Base-by-base conservation (phyloP, 768 basidiomycete species). In the Naematelia aurantialba region DNA sequence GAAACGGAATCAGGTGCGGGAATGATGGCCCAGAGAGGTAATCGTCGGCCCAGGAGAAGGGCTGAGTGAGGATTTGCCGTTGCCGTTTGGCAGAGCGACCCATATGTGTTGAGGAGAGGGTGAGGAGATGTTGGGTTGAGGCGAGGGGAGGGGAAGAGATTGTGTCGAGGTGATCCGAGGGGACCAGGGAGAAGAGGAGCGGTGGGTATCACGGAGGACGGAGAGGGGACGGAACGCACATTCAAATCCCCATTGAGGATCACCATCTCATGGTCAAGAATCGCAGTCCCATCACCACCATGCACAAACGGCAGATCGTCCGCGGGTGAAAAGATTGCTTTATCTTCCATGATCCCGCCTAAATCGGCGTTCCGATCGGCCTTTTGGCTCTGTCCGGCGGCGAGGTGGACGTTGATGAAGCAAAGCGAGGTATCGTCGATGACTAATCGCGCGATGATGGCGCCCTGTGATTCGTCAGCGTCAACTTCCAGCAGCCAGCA, bases 161-260 rank as follows among this genome's bases (percentile, higher is more conserved):
- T 47, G 25, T 21, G 19, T 11, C 8, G 19, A 47, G 46, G 19
- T 44, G 12, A 44, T n/a, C n/a, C n/a, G n/a, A n/a, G n/a, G n/a
- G n/a, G n/a, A n/a, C n/a, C n/a, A n/a, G n/a, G n/a, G n/a, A n/a
- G n/a, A n/a, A n/a, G n/a, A n/a, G n/a, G n/a, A n/a, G n/a, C n/a
- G n/a, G n/a, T n/a, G n/a, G n/a, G n/a, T n/a, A n/a, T n/a, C n/a
- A n/a, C n/a, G n/a, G n/a, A n/a, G 8, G 34, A 39, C 17, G 34
- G 17, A 39, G 34, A 39, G 17, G 17, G 8, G 8, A 39, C 8
- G 4, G 22, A 13, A 60, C 70, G 55, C 50, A 74, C 73, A 78
- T 99, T 99, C 79, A 99, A 82, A 76, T 98, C 94, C 0, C 94
- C 94, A 60, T 87, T 90, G 49, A 93, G 87, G 55, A 97, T 85